A percentile compares a stretch with the other conserved stretches of the same genome.
phyloP scores from a whole-genome alignment of 495 filamentous ascomycete genomes.

The Cairneyella variabilis region DNA sequence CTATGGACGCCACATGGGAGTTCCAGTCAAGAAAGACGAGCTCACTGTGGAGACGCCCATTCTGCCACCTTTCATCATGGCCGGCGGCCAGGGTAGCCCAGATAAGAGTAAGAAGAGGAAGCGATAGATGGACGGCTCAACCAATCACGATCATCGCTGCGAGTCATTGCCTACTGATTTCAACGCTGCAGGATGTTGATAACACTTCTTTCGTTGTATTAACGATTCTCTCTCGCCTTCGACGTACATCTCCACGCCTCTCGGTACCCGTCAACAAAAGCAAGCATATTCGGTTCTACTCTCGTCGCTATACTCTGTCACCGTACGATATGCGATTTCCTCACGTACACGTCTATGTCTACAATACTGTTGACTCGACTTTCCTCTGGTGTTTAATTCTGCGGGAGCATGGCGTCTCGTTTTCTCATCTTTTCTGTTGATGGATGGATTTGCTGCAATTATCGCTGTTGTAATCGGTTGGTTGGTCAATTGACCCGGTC shows the following conservation, averaged over 20 bases:
- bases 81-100: constrained; percentile 32
- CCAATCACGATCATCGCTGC: constrained; percentile 3
- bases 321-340: background rate
- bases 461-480: constrained; percentile 2
- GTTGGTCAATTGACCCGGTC: too few relatives aligned
- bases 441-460: constrained; percentile 1
- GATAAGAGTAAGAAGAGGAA: constrained; percentile 75
- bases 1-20: constrained; percentile 93
- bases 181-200: constrained; percentile 1
- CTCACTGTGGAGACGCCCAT: constrained; percentile 29
- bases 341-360: background rate
- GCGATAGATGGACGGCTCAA: constrained; percentile 39
- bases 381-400: constrained; percentile 2
- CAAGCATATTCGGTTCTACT: too few relatives aligned
- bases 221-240: constrained; percentile 6
- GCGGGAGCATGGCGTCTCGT: constrained; percentile 7
- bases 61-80: constrained; percentile 30
- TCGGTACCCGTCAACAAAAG: constrained; percentile 10
- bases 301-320: background rate
- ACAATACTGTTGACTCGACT: background rate
- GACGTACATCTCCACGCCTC: constrained; percentile 16
- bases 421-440: background rate
- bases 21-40: constrained; percentile 74
- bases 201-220: constrained; percentile 10
- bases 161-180: background rate